Conservation (phyloP, 202 grass and related monocot species). For the Elaeis oleifera region DNA sequence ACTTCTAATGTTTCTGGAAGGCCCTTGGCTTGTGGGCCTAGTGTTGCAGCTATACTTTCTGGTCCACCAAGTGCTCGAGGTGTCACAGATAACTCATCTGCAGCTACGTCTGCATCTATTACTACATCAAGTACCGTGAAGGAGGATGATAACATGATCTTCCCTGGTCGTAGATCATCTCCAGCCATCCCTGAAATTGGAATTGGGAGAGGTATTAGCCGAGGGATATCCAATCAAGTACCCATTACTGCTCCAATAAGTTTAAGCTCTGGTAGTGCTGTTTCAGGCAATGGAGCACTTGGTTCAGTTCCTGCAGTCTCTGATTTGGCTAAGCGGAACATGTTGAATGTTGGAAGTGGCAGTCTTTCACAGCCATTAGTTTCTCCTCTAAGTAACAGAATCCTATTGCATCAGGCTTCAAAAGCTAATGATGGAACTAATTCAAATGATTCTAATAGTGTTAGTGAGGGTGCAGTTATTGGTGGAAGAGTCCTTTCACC, state of each 20-base stretch:
- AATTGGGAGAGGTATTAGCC: slow-evolving; percentile 46
- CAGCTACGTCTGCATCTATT: slow-evolving; percentile 37
- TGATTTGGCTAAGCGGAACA: slow-evolving; percentile 55
- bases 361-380: slow-evolving; percentile 48
- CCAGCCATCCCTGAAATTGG: slow-evolving; percentile 54
- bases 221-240: slow-evolving; percentile 47
- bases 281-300: slow-evolving; percentile 13
- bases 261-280: slow-evolving; percentile 9
- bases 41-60: slow-evolving; percentile 43
- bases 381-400: slow-evolving; percentile 71
- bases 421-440: slow-evolving; percentile 48
- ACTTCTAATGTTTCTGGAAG: slow-evolving; percentile 47
- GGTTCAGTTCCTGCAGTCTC: slow-evolving; percentile 48
- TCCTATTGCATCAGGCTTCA: slow-evolving; percentile 44
- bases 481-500: slow-evolving; percentile 70
- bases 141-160: slow-evolving; percentile 69
- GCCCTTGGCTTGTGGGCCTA: slow-evolving; percentile 5
- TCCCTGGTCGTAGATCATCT: slow-evolving; percentile 61
- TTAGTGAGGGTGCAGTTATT: slow-evolving; percentile 44
- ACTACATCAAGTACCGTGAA: slow-evolving; percentile 47
- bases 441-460: slow-evolving; percentile 38
- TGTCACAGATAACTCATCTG: slow-evolving; percentile 48
- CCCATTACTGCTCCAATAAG: slow-evolving; percentile 41
- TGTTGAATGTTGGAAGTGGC: slow-evolving; percentile 35
- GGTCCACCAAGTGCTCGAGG: slow-evolving; percentile 39